Conservation (phyloP, 495 filamentous ascomycete genomes). For the Penicillium argentinense region DNA sequence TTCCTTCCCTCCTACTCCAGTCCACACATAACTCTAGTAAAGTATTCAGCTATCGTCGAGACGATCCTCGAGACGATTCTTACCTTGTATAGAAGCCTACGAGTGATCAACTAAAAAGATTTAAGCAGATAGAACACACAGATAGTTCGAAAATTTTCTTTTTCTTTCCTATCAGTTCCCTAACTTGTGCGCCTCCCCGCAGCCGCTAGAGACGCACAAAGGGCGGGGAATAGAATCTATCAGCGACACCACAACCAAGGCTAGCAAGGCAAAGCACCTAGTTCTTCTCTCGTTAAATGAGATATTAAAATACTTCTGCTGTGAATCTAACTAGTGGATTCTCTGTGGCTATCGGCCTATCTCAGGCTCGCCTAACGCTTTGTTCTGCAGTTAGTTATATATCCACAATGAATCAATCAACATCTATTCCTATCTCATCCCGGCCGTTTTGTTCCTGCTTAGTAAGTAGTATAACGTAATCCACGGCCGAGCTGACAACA, state of each 20-base stretch:
- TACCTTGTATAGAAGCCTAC: too few relatives aligned
- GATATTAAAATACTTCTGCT: constrained; percentile 29
- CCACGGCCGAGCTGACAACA: too few relatives aligned
- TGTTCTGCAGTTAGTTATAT: constrained; percentile 27
- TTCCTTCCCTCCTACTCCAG: too few relatives aligned
- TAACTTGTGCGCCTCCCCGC: too few relatives aligned
- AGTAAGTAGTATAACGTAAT: constrained; percentile 14
- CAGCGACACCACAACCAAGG: constrained; percentile 8
- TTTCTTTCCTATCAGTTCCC: too few relatives aligned
- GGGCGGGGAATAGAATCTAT: constrained; percentile 17
- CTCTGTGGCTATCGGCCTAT: constrained; percentile 33
- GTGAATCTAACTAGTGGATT: constrained; percentile 25
- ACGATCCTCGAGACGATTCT: too few relatives aligned
- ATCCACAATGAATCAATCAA: constrained; percentile 37
- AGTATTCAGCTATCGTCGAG: too few relatives aligned
- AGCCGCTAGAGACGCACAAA: constrained; percentile 8
- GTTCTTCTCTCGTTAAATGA: constrained; percentile 30
- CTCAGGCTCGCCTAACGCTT: constrained; percentile 23
- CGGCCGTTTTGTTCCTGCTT: constrained; percentile 22
- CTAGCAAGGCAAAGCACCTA: constrained; percentile 4
- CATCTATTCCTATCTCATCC: constrained; percentile 33
- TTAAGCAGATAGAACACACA: too few relatives aligned
- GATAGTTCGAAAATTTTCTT: too few relatives aligned
- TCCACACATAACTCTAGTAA: too few relatives aligned
- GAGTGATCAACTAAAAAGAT: too few relatives aligned